Evolutionary conservation across 768 basidiomycete genomes (phyloP).

Genomic region (Mycena amicta): DNA sequence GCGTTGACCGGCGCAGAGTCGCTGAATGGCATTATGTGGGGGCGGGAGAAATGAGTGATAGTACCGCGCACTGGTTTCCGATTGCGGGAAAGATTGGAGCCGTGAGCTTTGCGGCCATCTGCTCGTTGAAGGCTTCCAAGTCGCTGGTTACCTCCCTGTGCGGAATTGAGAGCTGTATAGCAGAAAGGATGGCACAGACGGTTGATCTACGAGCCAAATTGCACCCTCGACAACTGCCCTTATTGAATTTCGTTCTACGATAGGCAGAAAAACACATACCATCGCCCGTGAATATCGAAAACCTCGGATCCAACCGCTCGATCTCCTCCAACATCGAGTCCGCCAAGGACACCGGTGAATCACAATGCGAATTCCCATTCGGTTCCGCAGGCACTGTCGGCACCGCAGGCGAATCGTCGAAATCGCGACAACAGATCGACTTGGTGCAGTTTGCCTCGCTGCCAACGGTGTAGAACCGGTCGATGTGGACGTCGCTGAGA

Average conservation of each 20-base stretch:
- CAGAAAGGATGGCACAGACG: too few species aligned
- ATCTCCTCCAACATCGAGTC: conserved; percentile 53
- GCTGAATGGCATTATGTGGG: conserved; percentile 33
- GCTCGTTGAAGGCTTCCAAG: conserved; percentile 46
- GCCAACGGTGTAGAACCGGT: conserved; percentile 57
- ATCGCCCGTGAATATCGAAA: conserved; percentile 64
- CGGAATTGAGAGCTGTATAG: too few species aligned
- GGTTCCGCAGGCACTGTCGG: conserved; percentile 49
- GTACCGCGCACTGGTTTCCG: conserved; percentile 35
- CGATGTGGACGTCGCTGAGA: conserved; percentile 67
- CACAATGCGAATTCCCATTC: conserved; percentile 52
- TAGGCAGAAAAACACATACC: too few species aligned
- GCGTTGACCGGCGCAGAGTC: conserved; percentile 60
- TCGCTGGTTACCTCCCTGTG: conserved; percentile 47
- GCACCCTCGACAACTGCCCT: too few species aligned
- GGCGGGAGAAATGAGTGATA: not conserved
- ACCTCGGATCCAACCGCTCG: conserved; percentile 43
- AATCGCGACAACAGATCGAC: conserved; percentile 62
- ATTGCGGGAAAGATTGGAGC: conserved; percentile 51
- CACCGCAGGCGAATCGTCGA: conserved; percentile 39
- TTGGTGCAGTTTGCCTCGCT: conserved; percentile 61
- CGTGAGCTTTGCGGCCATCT: conserved; percentile 43
- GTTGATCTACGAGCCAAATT: conserved; percentile 50
- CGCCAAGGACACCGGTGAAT: conserved; percentile 41
- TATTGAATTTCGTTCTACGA: too few species aligned